Evolutionary conservation across 2,329 filamentous ascomycete species (phyloP).

Genomic region (Fusarium stilboides): DNA sequence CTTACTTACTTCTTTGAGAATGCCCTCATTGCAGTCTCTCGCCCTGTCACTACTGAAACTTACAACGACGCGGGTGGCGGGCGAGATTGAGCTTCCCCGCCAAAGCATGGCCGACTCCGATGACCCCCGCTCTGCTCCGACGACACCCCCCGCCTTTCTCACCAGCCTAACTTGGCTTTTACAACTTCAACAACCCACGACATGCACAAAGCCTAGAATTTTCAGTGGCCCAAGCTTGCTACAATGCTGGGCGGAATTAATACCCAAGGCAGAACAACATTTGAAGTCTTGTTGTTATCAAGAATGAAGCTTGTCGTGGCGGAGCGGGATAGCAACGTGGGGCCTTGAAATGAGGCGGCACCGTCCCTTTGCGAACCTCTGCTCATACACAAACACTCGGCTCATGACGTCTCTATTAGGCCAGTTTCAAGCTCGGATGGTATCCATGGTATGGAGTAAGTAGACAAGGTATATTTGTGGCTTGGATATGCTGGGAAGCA

Average conservation of each 20-base stretch:
- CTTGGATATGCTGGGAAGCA: neutral
- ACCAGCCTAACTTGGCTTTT: neutral
- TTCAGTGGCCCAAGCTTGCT: neutral
- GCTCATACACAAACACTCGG: neutral
- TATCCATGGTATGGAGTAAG: too few relatives aligned
- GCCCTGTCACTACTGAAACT: neutral
- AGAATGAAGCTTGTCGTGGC: slow-evolving; percentile 11
- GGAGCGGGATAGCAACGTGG: slow-evolving; percentile 4
- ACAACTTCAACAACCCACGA: slow-evolving; percentile 3
- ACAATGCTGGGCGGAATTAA: neutral
- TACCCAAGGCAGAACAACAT: neutral
- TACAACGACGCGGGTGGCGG: neutral
- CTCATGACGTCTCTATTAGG: neutral
- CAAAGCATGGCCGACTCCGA: neutral
- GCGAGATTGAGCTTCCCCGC: neutral
- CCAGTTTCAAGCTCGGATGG: neutral
- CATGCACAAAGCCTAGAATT: neutral
- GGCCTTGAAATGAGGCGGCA: slow-evolving; percentile 23
- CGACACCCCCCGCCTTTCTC: slow-evolving; percentile 5
- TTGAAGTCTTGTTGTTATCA: slow-evolving; percentile 7
- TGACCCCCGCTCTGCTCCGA: slow-evolving; percentile 7
- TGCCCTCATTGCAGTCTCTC: neutral
- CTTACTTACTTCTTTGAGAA: slow-evolving; percentile 1
- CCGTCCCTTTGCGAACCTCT: neutral
- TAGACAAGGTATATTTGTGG: neutral